Evolutionary conservation across 148 eudicot genomes (phyloP), one percentile per base, ranked within the genome.

Genomic region (Euryodendron excelsum): DNA sequence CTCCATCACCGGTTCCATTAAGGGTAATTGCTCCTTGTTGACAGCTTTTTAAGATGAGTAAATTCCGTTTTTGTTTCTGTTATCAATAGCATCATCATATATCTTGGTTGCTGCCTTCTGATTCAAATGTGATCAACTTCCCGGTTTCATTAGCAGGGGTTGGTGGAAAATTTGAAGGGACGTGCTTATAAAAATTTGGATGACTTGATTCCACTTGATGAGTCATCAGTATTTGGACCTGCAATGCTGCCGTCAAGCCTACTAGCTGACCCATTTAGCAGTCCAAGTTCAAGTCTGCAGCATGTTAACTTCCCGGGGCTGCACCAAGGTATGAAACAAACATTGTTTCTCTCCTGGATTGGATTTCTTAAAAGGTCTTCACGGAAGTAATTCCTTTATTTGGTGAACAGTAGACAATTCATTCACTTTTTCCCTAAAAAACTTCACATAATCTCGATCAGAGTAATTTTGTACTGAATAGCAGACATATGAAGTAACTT

Each of bases 121-220:
- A 28, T 44, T 31, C 41, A 18, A 14, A 59, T 64, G 66, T 65
- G 65, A 69, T 72, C 20, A 60, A 34, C 31, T 73, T 75, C 47
- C 44, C 17, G 59, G 47, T 80, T 45, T 78, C 58, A 50, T 65
- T 74, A 36, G 67, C 92, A 93, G 97, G 76, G 79, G 6, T 10
- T 76, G 48, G 88, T 84, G 77, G 84, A 91, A 63, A 64, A 80
- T 34, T 52, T 87, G 75, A 88, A 87, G 75, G 67, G 7, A 23
- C 80, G 11, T 45, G 91, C 89, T 47, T 88, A 86, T 80, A 63
- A 74, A 73, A 85, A 86, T 34, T 63, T 68, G 66, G 60, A 28
- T 34, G 74, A 67, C 63, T 84, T 83, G 75, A 56, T 88, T 71
- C 81, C 81, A 53, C 52, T 69, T 44, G 30, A 60, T 69, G 82